phyloP scores from a whole-genome alignment of 2,329 filamentous ascomycete genomes.

The Trichoderma brevicompactum region DNA sequence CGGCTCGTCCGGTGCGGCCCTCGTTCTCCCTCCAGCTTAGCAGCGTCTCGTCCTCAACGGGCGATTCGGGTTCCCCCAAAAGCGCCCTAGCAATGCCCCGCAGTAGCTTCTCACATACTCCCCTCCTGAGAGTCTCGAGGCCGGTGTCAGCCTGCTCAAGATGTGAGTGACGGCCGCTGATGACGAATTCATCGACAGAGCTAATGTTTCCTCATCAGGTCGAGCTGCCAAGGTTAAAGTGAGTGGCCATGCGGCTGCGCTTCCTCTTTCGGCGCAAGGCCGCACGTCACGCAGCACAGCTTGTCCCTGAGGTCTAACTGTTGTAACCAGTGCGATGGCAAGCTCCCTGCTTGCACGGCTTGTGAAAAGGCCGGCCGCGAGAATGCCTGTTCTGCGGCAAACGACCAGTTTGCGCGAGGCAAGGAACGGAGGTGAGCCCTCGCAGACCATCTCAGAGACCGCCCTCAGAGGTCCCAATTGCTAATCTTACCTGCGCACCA shows the following conservation, averaged over 20 bases:
- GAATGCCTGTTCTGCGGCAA: slow-evolving; percentile 88
- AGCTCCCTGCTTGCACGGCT: slow-evolving; percentile 90
- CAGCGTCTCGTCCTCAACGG: slow-evolving; percentile 1
- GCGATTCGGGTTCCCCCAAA: slow-evolving; percentile 15
- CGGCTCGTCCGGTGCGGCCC: neutral
- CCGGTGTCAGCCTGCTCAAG: slow-evolving; percentile 80
- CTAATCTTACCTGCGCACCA: slow-evolving; percentile 38
- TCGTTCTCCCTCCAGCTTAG: slow-evolving; percentile 1
- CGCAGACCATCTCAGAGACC: neutral
- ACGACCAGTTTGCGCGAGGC: slow-evolving; percentile 92
- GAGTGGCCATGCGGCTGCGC: slow-evolving; percentile 31
- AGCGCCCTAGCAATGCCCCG: slow-evolving; percentile 46
- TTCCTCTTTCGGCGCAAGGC: neutral
- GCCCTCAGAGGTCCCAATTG: neutral
- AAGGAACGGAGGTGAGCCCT: slow-evolving; percentile 79
- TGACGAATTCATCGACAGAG: neutral
- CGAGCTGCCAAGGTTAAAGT: slow-evolving; percentile 93
- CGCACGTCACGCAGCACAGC: neutral
- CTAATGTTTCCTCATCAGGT: slow-evolving; percentile 48
- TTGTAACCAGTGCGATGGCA: slow-evolving; percentile 77
- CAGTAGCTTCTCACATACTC: slow-evolving; percentile 57
- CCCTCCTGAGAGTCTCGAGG: slow-evolving; percentile 72
- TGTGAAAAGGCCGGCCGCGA: slow-evolving; percentile 90
- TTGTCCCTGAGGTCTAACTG: slow-evolving; percentile 7
- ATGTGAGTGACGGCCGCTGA: slow-evolving; percentile 53